Percentiles rank a stretch among this genome's conserved stretches.
These are phyloP conservation scores for Chlorella variabilis DNA, from an alignment of 163 green algal genomes.

Conservation along the genomic window DNA sequence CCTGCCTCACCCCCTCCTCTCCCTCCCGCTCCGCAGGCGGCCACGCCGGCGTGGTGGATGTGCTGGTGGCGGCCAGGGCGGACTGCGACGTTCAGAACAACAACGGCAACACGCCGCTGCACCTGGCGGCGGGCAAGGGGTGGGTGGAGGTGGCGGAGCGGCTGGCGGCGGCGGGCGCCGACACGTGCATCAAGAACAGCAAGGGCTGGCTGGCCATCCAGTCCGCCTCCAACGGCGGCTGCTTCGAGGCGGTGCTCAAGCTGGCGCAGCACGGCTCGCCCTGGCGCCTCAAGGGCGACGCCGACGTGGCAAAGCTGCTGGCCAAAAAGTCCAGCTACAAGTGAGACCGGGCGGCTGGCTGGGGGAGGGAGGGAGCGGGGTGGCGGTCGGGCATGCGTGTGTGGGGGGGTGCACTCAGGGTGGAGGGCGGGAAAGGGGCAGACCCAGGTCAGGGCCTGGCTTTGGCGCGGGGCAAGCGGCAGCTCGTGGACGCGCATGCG, in stretches of 20 bases:
- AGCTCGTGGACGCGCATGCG: no score
- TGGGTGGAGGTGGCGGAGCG: constrained; percentile 52
- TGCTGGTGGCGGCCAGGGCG: constrained; percentile 44
- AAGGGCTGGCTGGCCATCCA: constrained; percentile 72
- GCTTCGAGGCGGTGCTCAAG: constrained; percentile 71
- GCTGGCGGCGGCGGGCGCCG: constrained; percentile 58
- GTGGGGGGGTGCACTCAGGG: no score
- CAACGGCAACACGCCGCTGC: constrained; percentile 62
- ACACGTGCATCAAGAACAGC: constrained; percentile 67
- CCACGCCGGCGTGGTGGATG: constrained; percentile 45
- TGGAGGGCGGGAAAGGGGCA: no score
- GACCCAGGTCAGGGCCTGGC: no score
- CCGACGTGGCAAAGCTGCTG: constrained; percentile 73
- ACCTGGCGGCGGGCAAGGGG: constrained; percentile 68
- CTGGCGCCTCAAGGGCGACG: constrained; percentile 61
- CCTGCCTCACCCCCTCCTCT: no score
- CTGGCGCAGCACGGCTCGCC: constrained; percentile 64
- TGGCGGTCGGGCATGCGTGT: no score
- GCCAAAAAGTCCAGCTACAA: constrained; percentile 70
- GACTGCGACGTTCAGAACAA: constrained; percentile 68
- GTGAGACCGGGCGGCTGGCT: constrained; percentile 30
- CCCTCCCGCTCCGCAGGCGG: constrained; percentile 42
- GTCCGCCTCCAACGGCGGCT: constrained; percentile 64
- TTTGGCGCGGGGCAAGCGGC: no score
- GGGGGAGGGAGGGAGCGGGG: no score